Percentiles rank a stretch among this genome's conserved stretches.
These are phyloP conservation scores for Alternaria triticina DNA, from an alignment of 2,329 filamentous ascomycete species.

Conservation along the genomic window DNA sequence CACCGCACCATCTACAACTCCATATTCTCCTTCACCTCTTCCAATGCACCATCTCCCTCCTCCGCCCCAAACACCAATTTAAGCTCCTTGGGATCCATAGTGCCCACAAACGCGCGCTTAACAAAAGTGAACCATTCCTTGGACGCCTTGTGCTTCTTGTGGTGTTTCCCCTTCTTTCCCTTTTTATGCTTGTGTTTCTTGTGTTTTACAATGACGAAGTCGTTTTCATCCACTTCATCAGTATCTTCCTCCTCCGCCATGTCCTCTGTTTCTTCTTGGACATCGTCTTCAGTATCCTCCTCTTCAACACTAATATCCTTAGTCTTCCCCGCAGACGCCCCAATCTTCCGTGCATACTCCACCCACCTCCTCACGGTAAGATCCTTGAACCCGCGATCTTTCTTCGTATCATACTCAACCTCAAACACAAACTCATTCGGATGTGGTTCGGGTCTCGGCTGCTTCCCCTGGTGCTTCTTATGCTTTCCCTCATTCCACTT, in stretches of 20 bases:
- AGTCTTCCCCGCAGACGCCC: slow-evolving; percentile 52
- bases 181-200: slow-evolving; percentile 58
- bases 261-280: slow-evolving; percentile 18
- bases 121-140: slow-evolving; percentile 81
- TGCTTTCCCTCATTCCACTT: slow-evolving; percentile 71
- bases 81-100: slow-evolving; percentile 70
- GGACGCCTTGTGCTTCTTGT: slow-evolving; percentile 55
- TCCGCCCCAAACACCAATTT: slow-evolving; percentile 43
- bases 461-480: slow-evolving; percentile 61
- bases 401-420: slow-evolving; percentile 84
- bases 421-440: slow-evolving; percentile 74
- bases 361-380: slow-evolving; percentile 84
- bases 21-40: slow-evolving; percentile 21
- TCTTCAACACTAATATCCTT: slow-evolving; percentile 13
- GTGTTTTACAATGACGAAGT: slow-evolving; percentile 38
- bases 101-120: slow-evolving; percentile 78
- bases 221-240: slow-evolving; percentile 29
- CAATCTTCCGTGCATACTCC: slow-evolving; percentile 80
- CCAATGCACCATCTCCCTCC: neutral
- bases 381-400: slow-evolving; percentile 79
- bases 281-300: slow-evolving; percentile 21
- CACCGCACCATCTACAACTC: slow-evolving; percentile 17
- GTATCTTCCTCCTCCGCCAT: slow-evolving; percentile 31
- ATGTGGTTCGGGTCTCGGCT: slow-evolving; percentile 58
- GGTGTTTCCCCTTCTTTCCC: slow-evolving; percentile 60